These are phyloP conservation scores for Echinochloa phyllopogon DNA, from an alignment of 176 grass and related monocot species.

Conservation along the genomic window DNA sequence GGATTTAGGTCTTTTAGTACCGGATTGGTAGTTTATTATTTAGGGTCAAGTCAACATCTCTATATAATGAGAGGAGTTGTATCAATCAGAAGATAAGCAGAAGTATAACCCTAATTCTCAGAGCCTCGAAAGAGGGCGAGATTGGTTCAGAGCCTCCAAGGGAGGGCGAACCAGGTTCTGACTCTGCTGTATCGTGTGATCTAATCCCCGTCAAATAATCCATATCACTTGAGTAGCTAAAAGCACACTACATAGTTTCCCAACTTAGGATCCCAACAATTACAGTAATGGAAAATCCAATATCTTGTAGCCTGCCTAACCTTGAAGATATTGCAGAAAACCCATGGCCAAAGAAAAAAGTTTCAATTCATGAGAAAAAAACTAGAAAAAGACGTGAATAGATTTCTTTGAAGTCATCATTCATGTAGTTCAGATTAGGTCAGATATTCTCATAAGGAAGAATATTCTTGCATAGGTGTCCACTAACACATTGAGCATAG, in stretches of 20 bases:
- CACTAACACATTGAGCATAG: conserved; percentile 8
- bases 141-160: no score
- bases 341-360: not conserved
- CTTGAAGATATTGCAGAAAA: not conserved
- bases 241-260: not conserved
- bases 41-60: no score
- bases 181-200: no score
- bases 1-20: no score
- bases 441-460: not conserved
- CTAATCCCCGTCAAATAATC: no score
- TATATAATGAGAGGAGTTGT: no score
- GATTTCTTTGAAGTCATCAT: not conserved
- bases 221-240: not conserved
- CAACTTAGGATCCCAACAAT: not conserved
- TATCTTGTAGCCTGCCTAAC: not conserved
- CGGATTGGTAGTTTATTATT: no score
- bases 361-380: not conserved
- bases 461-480: not conserved
- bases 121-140: no score
- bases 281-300: not conserved
- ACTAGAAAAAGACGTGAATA: not conserved
- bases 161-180: no score
- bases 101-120: no score
- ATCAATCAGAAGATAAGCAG: no score
- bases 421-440: not conserved